Evolutionary conservation across 139 green algal species (phyloP).

Genomic region (Pycnococcus provasolii): DNA sequence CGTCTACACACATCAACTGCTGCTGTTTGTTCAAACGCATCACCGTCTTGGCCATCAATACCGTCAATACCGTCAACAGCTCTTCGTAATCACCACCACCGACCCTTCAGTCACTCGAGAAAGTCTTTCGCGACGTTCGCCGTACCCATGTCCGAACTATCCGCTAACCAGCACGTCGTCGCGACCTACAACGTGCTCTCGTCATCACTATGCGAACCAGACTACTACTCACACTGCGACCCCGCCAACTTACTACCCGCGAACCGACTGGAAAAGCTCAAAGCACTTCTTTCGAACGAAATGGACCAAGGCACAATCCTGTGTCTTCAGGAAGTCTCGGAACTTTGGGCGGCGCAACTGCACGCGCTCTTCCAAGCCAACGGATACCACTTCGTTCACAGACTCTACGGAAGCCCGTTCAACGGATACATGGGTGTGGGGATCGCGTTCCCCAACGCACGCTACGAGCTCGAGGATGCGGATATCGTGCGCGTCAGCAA

Average conservation of each 20-base stretch:
- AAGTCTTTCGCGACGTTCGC: no score
- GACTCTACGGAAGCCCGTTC: conserved; percentile 24
- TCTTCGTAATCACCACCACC: no score
- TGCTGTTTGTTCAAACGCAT: no score
- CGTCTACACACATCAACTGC: no score
- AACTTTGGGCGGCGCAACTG: conserved; percentile 24
- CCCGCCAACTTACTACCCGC: conserved; percentile 13
- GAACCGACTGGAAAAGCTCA: conserved; percentile 7
- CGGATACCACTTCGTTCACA: conserved; percentile 23
- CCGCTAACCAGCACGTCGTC: neutral
- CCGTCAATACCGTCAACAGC: no score
- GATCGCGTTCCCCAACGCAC: conserved; percentile 21
- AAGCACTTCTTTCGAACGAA: conserved; percentile 13
- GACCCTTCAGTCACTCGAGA: no score
- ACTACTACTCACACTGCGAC: conserved; percentile 21
- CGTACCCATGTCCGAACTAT: no score
- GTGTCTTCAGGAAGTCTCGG: conserved; percentile 31
- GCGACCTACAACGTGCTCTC: conserved; percentile 34
- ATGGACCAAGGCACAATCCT: conserved; percentile 20
- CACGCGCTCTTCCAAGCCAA: conserved; percentile 27
- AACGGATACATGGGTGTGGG: conserved; percentile 31
- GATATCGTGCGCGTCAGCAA: conserved; percentile 23
- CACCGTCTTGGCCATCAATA: no score
- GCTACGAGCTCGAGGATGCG: conserved; percentile 13
- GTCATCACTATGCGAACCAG: conserved; percentile 13